Evolutionary conservation across 805 yeast genomes (phyloP), one percentile per base, ranked within the genome.

Genomic region (Barnettozyma sp.): DNA sequence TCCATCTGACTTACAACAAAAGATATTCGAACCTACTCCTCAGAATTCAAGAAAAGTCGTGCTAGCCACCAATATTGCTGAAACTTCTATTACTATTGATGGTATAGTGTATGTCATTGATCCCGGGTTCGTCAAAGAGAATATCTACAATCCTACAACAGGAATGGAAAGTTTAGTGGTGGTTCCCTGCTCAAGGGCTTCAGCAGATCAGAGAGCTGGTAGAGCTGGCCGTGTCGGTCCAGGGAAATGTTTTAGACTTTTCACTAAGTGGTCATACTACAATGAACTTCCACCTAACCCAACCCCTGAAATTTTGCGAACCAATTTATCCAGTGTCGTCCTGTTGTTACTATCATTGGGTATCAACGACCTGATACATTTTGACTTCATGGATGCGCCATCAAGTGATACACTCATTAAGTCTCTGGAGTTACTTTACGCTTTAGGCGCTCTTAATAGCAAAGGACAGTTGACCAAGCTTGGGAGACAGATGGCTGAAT

Each of bases 161-260:
- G 88, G 97, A 12, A 88, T 90, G 77, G 94, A 87, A 41, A 79
- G 88, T 22, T 67, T 92, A 41, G 75, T 81, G 31, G 87, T 92
- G 5, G 75, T 80, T 12, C 94, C 96, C 1, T 86, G 94, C 44
- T 88, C 97, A 0, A 78, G 79, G 51, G 98, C 98, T 0, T 87
- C 95, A 28, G 97, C 96, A 0, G 88, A 86, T 50, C 98, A 92
- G 61, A 69, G 98, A 52, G 88, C 96, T 1, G 98, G 98, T 55
- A 76, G 98, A 65, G 98, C 97, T 6, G 98, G 98, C 27, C 79
- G 98, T 65, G 87, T 94, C 7, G 88, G 95, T 1, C 96, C 97
- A 0, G 98, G 98, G 13, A 84, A 85, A 54, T 92, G 97, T 59
- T 92, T 82, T 52, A 58, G 99, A 25, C 62, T 92, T 16, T 92